phyloP scores from a whole-genome alignment of 164 flowering plant genomes.

The Macadamia tetraphylla region DNA sequence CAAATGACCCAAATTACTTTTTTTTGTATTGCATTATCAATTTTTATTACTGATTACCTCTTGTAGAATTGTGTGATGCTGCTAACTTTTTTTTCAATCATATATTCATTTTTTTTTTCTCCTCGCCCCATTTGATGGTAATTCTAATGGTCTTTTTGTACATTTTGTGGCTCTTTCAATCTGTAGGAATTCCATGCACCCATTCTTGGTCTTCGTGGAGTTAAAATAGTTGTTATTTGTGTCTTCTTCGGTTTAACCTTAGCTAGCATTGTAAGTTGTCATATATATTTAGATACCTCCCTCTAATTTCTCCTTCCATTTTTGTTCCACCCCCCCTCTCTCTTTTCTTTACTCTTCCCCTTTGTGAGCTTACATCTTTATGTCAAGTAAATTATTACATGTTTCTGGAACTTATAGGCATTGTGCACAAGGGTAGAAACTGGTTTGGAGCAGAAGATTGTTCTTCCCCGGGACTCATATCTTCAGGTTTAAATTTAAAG shows the following conservation, averaged over 20 bases:
- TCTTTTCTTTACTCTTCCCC: background rate
- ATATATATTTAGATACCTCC: background rate
- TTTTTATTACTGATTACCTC: background rate
- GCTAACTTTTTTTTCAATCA: no score
- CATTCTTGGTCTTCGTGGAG: constrained; percentile 70
- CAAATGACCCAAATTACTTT: no score
- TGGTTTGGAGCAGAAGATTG: constrained; percentile 91
- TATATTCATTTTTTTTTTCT: background rate
- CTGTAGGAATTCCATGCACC: constrained; percentile 92
- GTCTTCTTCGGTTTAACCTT: constrained; percentile 65
- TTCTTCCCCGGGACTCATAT: constrained; percentile 94
- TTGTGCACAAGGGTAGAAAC: constrained; percentile 88
- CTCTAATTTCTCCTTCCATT: background rate
- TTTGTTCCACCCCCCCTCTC: background rate
- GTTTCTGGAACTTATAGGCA: constrained; percentile 42
- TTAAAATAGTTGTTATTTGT: constrained; percentile 66
- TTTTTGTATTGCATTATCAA: no score
- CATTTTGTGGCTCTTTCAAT: background rate
- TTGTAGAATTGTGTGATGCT: no score
- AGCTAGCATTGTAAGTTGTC: constrained; percentile 86
- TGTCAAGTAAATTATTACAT: constrained; percentile 6
- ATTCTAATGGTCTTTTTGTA: constrained; percentile 1
- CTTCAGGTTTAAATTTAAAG: constrained; percentile 64
- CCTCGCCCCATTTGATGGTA: no score
- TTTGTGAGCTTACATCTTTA: background rate